Percentiles rank a stretch among this genome's conserved stretches.
phyloP scores from a whole-genome alignment of 495 filamentous ascomycete genomes.

The Talaromyces thailandensis region DNA sequence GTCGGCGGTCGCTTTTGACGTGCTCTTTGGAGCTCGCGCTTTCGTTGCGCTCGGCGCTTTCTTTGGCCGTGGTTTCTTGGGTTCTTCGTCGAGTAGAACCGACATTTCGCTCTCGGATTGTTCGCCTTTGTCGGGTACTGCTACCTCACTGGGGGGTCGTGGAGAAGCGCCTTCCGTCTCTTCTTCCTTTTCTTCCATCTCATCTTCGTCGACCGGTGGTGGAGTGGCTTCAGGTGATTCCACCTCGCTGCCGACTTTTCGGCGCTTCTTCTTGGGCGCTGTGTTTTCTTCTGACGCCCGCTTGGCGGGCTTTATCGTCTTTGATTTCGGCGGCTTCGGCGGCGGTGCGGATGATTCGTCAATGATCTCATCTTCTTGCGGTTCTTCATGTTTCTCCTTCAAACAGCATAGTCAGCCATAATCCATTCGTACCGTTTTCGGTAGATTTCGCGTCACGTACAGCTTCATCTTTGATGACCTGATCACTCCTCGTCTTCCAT shows the following conservation, averaged over 20 bases:
- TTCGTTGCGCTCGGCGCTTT: constrained; percentile 22
- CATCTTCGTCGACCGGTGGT: constrained; percentile 1
- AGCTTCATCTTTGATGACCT: constrained; percentile 58
- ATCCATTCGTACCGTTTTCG: background rate
- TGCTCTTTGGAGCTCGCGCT: constrained; percentile 25
- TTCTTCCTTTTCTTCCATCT: constrained; percentile 16
- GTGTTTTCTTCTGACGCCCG: constrained; percentile 16
- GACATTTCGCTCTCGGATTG: constrained; percentile 77
- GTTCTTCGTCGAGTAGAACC: constrained; percentile 55
- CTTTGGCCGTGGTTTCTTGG: constrained; percentile 27
- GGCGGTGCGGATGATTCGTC: background rate
- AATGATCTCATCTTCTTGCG: constrained; percentile 5
- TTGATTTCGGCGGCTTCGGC: constrained; percentile 18
- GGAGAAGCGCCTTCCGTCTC: constrained; percentile 8
- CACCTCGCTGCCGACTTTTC: constrained; percentile 8
- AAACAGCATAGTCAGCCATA: background rate
- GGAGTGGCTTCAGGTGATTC: constrained; percentile 14
- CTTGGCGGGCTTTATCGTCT: constrained; percentile 11
- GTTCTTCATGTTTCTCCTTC: constrained; percentile 24
- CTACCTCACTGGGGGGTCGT: constrained; percentile 16
- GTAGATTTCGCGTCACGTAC: constrained; percentile 39
- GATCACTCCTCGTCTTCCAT: constrained; percentile 79
- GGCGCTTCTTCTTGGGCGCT: constrained; percentile 11
- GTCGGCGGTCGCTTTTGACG: constrained; percentile 36
- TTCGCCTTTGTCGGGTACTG: constrained; percentile 23